Percentiles rank a stretch among this genome's conserved stretches.
These are phyloP conservation scores for Backusella liffmaniae DNA, from an alignment of 192 early-diverging fungal species.

Conservation along the genomic window DNA sequence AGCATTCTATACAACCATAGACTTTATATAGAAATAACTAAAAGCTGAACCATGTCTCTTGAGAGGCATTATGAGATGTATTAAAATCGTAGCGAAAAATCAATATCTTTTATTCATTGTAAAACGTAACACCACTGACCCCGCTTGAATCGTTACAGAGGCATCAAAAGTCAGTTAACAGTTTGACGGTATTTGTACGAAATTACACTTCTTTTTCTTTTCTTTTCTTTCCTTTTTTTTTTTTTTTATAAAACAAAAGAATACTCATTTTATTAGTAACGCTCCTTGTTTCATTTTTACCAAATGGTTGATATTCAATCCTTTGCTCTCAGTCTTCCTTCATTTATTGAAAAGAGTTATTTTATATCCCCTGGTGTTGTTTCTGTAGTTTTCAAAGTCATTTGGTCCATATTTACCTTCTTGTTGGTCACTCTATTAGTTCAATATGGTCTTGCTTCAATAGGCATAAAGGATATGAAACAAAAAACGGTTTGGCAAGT, in stretches of 20 bases:
- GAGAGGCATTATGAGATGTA: too few relatives aligned
- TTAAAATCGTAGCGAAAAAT: not conserved
- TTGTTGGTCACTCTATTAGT: not conserved
- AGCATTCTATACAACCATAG: too few relatives aligned
- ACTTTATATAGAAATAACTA: too few relatives aligned
- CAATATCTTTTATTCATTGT: not conserved
- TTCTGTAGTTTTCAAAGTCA: not conserved
- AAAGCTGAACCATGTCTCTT: too few relatives aligned
- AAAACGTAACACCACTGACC: not conserved
- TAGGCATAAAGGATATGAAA: not conserved
- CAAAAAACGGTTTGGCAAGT: not conserved
- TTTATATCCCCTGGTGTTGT: slow-evolving; percentile 3
- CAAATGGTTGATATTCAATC: not conserved
- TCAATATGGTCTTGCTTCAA: not conserved
- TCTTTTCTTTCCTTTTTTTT: not conserved
- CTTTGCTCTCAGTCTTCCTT: not conserved
- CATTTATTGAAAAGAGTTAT: not conserved
- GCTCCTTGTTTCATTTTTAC: not conserved
- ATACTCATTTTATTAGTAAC: not conserved
- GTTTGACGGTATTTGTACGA: not conserved
- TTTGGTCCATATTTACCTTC: not conserved
- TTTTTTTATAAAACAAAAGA: not conserved
- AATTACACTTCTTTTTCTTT: not conserved
- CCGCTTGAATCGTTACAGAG: not conserved
- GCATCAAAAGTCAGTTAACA: not conserved